Percentiles rank a stretch among this genome's conserved stretches.
These are phyloP conservation scores for Climacium dendroides DNA, from an alignment of 225 moss, liverwort and hornwort genomes.

Conservation along the genomic window DNA sequence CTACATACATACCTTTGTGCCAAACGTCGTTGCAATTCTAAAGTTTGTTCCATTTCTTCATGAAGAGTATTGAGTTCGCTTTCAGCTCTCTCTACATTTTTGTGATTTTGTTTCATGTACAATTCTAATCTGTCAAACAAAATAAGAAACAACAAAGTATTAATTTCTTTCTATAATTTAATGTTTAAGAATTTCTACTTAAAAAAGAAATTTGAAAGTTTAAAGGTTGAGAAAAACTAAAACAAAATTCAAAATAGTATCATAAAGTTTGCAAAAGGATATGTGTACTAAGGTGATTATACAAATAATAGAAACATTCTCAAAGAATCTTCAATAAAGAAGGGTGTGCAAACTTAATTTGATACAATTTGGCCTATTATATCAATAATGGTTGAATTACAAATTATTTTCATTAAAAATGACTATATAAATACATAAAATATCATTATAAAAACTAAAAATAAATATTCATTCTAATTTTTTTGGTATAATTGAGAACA, in stretches of 20 bases:
- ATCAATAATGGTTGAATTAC: neutral
- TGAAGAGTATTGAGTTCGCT: conserved; percentile 77
- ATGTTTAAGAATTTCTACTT: neutral
- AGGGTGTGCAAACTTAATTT: neutral
- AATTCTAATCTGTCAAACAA: conserved; percentile 52
- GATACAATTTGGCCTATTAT: too few species aligned
- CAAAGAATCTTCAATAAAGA: neutral
- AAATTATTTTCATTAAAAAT: neutral
- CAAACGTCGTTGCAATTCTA: conserved; percentile 73
- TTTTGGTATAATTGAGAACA: neutral
- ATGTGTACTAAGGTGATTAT: neutral
- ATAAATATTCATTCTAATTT: rapidly evolving
- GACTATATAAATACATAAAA: neutral
- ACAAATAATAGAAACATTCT: neutral
- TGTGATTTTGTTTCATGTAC: conserved; percentile 95
- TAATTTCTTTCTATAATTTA: neutral
- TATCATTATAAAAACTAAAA: too few species aligned
- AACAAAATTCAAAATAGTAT: neutral
- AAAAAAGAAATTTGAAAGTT: too few species aligned
- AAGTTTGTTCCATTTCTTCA: conserved; percentile 94
- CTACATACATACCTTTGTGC: conserved; percentile 47
- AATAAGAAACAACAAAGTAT: neutral
- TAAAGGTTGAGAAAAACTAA: too few species aligned
- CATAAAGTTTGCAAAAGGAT: neutral
- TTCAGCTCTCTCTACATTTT: conserved; percentile 91